Conservation (phyloP, 1,284 basidiomycete genomes). For the Bjerkandera adusta region DNA sequence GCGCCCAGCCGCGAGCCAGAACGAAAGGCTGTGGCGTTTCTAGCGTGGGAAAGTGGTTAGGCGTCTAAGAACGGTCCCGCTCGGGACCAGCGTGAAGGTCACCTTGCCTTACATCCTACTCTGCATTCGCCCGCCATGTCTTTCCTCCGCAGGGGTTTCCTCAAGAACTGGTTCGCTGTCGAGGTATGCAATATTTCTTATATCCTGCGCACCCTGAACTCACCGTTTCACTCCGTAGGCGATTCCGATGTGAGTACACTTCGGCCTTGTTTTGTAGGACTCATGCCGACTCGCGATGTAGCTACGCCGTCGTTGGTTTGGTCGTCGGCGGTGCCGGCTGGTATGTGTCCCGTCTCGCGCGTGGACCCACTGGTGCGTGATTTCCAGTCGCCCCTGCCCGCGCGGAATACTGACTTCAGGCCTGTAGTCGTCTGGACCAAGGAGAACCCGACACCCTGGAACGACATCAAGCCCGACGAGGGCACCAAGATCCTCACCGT, state of each 20-base stretch:
- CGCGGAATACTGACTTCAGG: too few relatives aligned
- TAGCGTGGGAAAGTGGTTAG: conserved; percentile 11
- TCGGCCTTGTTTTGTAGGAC: too few relatives aligned
- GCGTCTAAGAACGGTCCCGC: conserved; percentile 11
- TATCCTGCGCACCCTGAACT: conserved; percentile 2
- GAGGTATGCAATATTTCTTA: conserved; percentile 49
- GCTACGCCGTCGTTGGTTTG: conserved; percentile 69
- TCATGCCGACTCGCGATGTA: too few relatives aligned
- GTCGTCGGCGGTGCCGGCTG: conserved; percentile 66
- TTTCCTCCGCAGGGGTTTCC: conserved; percentile 35
- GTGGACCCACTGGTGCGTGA: conserved; percentile 63
- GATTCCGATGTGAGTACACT: conserved; percentile 65
- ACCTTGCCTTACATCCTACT: too few relatives aligned
- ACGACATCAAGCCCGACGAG: conserved; percentile 68
- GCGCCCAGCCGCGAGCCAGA: too few relatives aligned
- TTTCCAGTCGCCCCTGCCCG: too few relatives aligned
- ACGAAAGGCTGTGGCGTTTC: too few relatives aligned
- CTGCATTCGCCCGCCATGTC: conserved; percentile 24
- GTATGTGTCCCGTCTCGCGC: conserved; percentile 72
- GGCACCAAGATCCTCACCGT: conserved; percentile 67
- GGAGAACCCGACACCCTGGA: conserved; percentile 79
- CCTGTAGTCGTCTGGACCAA: conserved; percentile 75
- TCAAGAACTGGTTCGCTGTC: conserved; percentile 81
- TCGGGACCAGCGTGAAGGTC: conserved; percentile 3
- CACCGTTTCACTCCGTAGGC: conserved; percentile 43